These are phyloP conservation scores for Botryosphaeria dothidea DNA, from an alignment of 2,329 filamentous ascomycete species.

Conservation along the genomic window DNA sequence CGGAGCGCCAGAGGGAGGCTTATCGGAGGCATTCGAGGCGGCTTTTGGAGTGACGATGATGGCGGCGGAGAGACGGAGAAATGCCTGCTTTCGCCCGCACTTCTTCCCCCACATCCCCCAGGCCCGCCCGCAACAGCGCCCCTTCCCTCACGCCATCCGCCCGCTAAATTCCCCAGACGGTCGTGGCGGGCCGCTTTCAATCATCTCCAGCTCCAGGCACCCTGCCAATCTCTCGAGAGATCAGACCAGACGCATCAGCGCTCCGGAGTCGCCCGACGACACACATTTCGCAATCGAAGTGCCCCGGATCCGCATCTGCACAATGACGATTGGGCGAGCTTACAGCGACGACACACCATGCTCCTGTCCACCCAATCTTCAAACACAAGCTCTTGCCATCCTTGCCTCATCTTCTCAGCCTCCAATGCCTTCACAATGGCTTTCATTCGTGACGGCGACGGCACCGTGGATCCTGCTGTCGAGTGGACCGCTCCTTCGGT, in stretches of 20 bases:
- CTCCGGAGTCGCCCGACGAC: background rate
- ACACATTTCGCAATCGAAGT: background rate
- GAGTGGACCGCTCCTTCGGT: background rate
- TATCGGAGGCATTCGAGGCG: conserved; percentile 16
- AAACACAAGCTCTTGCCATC: background rate
- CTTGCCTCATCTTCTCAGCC: background rate
- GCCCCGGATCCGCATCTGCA: background rate
- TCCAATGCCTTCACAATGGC: background rate
- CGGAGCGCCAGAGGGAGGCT: conserved; percentile 13
- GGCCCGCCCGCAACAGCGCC: background rate
- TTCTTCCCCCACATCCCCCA: background rate
- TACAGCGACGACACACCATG: background rate
- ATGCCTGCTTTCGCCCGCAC: conserved; percentile 7
- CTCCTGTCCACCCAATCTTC: background rate
- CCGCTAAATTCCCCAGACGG: background rate
- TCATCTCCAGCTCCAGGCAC: too few species aligned
- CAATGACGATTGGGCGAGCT: conserved; percentile 14
- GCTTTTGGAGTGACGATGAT: conserved; percentile 11
- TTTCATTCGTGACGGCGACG: background rate
- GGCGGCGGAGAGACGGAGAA: conserved; percentile 14
- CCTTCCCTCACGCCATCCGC: conserved; percentile 3
- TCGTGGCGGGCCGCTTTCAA: too few species aligned
- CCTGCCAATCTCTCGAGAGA: background rate
- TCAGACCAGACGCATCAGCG: background rate
- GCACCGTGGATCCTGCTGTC: background rate